Percentiles rank a stretch among this genome's conserved stretches.
Evolutionary conservation across 2,329 filamentous ascomycete genomes (phyloP).

Genomic region (Elsinoe necatrix): DNA sequence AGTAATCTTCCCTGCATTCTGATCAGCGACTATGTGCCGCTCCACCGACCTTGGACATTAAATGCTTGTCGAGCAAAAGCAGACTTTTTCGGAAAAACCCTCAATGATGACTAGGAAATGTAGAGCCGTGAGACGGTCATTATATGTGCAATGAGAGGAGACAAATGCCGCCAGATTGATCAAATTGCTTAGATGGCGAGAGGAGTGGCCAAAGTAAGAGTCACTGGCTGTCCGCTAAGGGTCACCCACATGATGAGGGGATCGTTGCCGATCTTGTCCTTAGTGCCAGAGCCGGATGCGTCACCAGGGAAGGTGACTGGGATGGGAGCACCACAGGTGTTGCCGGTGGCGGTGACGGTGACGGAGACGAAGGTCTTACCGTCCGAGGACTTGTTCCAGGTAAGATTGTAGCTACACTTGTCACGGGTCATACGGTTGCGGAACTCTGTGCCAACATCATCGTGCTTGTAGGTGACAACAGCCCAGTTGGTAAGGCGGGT

Average conservation of each 20-base stretch:
- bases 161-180: background rate
- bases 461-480: constrained; percentile 48
- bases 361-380: constrained; percentile 42
- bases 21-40: background rate
- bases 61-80: background rate
- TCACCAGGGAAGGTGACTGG: constrained; percentile 47
- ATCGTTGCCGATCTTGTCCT: constrained; percentile 46
- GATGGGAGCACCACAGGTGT: constrained; percentile 44
- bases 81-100: background rate
- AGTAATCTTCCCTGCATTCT: background rate
- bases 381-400: constrained; percentile 37
- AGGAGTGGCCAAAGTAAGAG: constrained; percentile 26
- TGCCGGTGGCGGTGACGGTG: constrained; percentile 42
- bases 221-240: constrained; percentile 30
- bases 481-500: constrained; percentile 47
- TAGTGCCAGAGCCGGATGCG: constrained; percentile 36
- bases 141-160: constrained; percentile 12
- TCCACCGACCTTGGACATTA: background rate
- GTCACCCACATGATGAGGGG: constrained; percentile 34
- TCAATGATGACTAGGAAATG: background rate
- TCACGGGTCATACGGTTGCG: constrained; percentile 47
- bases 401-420: constrained; percentile 43
- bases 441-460: constrained; percentile 46
- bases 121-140: constrained; percentile 13
- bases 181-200: constrained; percentile 17